These are phyloP conservation scores for Stellera chamaejasme DNA, from an alignment of 345 rosid genomes.

Conservation along the genomic window DNA sequence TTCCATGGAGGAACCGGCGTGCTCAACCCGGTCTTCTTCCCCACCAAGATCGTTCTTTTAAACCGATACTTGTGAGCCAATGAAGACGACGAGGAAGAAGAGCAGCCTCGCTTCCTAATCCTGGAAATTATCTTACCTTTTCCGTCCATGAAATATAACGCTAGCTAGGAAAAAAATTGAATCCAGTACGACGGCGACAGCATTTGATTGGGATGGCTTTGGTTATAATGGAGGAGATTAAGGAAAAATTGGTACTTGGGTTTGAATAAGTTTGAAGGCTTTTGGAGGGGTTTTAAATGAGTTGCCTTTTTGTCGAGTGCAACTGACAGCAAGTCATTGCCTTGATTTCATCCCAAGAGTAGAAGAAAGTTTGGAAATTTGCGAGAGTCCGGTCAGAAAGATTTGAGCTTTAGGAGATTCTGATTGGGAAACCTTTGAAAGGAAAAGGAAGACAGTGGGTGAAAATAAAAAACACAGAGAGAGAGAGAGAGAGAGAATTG, in stretches of 20 bases:
- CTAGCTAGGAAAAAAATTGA: constrained; percentile 28
- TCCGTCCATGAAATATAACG: constrained; percentile 22
- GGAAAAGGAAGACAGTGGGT: constrained; percentile 14
- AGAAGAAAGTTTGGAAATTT: constrained; percentile 15
- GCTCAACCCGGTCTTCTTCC: constrained; percentile 49
- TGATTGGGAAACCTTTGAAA: constrained; percentile 26
- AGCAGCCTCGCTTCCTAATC: constrained; percentile 85
- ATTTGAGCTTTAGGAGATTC: constrained; percentile 4
- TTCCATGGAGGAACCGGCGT: constrained; percentile 72
- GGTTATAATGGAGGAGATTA: background rate
- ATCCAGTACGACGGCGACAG: background rate
- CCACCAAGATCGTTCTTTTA: constrained; percentile 70
- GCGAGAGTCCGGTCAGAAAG: background rate
- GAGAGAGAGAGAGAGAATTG: background rate
- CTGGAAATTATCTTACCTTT: constrained; percentile 40
- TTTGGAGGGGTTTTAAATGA: constrained; percentile 1
- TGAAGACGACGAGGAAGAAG: constrained; percentile 84
- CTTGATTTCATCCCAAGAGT: constrained; percentile 45
- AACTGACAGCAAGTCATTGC: constrained; percentile 16
- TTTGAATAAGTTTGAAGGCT: background rate
- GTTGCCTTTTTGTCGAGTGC: constrained; percentile 18
- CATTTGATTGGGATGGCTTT: no score
- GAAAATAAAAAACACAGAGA: background rate
- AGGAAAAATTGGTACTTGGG: background rate
- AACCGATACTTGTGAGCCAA: constrained; percentile 55